Evolutionary conservation across 768 basidiomycete genomes (phyloP), one percentile per base, ranked within the genome.

Genomic region (Cubamyces sp.): DNA sequence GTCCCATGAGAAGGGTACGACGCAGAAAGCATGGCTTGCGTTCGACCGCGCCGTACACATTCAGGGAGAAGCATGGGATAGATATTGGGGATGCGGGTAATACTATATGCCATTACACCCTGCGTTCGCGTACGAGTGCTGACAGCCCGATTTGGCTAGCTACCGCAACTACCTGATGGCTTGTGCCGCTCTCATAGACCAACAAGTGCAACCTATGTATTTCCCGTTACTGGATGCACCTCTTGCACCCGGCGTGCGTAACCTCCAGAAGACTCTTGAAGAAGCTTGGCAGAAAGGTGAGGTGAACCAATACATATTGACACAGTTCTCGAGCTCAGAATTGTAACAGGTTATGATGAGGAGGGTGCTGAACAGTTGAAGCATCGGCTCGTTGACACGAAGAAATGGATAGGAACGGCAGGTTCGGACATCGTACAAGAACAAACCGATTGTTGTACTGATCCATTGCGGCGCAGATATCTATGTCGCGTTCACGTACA

Each of bases 111-210:
- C 57, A 30, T 54, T 64, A 54, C 43, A 23, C 23, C 16, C 26
- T 12, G 28, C 3, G 16, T 28, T 15, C 23, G 4, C 12, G 52
- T 8, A 6, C 14, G 18, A 18, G 6, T 21, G 7, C 40, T 56
- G 1, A 37, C 34, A 34, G 11, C 34, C 28, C 30, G 3, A 30
- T 19, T 5, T 18, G 16, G 6, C 28, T 61, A 94, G 92, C 25
- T 93, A 94, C 70, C 87, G 91, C 21, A 94, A 92, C 71, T 94
- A 88, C 67, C 66, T 91, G 65, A 94, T 94, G 87, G 78, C 82
- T 9, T 93, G 91, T 70, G 78, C 87, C 3, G 81, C 84, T 5
- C 80, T 94, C 21, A 86, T 91, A 82, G 81, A 79, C 51, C 92
- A 94, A 70, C 73, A 74, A 54, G 58, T 73, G 14, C 88, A 91